phyloP scores from a whole-genome alignment of 768 basidiomycete genomes.

The Tricholoma matsutake region DNA sequence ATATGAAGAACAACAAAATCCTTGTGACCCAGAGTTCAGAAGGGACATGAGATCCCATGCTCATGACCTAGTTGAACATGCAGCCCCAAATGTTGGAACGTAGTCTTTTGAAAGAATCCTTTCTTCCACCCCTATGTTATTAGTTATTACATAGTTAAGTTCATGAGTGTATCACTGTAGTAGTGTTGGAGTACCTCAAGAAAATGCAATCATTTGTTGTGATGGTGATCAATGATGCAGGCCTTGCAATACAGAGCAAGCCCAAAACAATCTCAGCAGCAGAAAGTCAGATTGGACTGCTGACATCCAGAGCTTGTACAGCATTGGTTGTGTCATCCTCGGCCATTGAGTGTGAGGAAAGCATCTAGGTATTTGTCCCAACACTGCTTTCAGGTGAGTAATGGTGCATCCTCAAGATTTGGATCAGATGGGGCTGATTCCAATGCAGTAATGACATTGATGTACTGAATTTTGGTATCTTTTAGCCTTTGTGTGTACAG shows the following conservation, averaged over 20 bases:
- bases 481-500: background rate
- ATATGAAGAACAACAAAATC: constrained; percentile 20
- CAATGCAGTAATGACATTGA: background rate
- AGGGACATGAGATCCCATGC: constrained; percentile 7
- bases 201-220: constrained; percentile 12
- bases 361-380: constrained; percentile 13
- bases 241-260: constrained; percentile 5
- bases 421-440: background rate
- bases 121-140: constrained; percentile 17
- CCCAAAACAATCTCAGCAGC: constrained; percentile 15
- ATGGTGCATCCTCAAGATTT: constrained; percentile 10
- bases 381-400: constrained; percentile 13
- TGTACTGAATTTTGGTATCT: background rate
- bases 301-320: constrained; percentile 6
- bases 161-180: background rate
- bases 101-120: constrained; percentile 10
- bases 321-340: constrained; percentile 7
- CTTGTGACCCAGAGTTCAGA: background rate
- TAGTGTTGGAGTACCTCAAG: constrained; percentile 13
- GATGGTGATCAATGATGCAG: constrained; percentile 15
- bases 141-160: background rate
- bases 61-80: constrained; percentile 20
- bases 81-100: constrained; percentile 7
- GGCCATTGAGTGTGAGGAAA: constrained; percentile 12
- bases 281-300: background rate